These are phyloP conservation scores for Heliophila coronopifolia DNA, from an alignment of 441 rosid species.

Conservation along the genomic window DNA sequence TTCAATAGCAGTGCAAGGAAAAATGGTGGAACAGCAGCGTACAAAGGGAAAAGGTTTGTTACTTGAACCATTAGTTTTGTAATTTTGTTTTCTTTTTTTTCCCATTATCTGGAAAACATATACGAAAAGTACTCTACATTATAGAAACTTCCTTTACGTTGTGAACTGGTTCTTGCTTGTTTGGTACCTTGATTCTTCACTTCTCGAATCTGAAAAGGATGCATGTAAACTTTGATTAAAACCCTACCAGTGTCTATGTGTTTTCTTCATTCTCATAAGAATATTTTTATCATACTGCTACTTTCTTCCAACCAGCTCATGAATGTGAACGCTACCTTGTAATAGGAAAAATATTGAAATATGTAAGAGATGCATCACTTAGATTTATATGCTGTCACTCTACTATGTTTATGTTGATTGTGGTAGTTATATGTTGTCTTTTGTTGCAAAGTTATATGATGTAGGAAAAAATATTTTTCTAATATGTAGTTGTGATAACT, in stretches of 20 bases:
- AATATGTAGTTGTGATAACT: slow-evolving; percentile 16
- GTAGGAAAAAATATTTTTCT: background rate
- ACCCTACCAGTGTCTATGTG: background rate
- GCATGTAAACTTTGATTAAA: background rate
- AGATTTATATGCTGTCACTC: background rate
- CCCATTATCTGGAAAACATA: background rate
- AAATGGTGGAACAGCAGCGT: slow-evolving; percentile 90
- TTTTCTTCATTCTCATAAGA: background rate
- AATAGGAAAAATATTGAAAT: background rate
- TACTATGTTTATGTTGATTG: slow-evolving; percentile 13
- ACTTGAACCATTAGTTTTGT: slow-evolving; percentile 1
- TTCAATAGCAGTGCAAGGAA: slow-evolving; percentile 80
- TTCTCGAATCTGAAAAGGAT: background rate
- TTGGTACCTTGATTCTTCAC: background rate
- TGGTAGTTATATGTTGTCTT: background rate
- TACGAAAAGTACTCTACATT: background rate
- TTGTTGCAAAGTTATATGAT: slow-evolving; percentile 6
- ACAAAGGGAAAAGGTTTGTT: slow-evolving; percentile 85
- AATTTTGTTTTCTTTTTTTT: background rate
- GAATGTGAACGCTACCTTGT: background rate
- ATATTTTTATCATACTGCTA: background rate
- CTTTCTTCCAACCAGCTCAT: background rate
- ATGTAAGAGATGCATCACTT: background rate
- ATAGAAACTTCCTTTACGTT: slow-evolving; percentile 5
- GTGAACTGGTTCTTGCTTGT: slow-evolving; percentile 11